phyloP scores from a whole-genome alignment of 345 rosid species.

The Hirschfeldia incana region DNA sequence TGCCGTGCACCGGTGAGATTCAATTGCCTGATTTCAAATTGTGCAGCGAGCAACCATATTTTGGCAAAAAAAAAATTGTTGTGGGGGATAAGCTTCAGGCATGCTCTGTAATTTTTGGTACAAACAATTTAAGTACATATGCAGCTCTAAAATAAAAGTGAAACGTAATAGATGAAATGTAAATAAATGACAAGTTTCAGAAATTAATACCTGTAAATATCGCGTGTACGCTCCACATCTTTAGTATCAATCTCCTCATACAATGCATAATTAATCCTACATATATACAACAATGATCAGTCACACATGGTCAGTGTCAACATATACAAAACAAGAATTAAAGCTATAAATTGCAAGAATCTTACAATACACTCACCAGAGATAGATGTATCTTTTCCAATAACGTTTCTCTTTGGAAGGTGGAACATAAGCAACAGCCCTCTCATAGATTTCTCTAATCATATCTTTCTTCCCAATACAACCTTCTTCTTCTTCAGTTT shows the following conservation, averaged over 20 bases:
- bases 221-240: background rate
- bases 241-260: background rate
- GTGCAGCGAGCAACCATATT: background rate
- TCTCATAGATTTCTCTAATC: background rate
- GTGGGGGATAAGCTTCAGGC: background rate
- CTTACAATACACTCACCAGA: background rate
- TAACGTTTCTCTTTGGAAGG: background rate
- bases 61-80: background rate
- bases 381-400: background rate
- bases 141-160: background rate
- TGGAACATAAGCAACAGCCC: background rate
- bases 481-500: background rate
- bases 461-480: background rate
- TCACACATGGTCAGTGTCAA: background rate
- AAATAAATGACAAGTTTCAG: background rate
- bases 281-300: background rate
- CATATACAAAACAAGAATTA: too few relatives aligned
- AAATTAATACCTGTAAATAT: background rate
- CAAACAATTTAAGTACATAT: too few relatives aligned
- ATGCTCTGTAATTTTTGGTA: background rate
- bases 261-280: background rate
- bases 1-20: background rate
- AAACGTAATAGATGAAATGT: background rate
- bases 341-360: too few relatives aligned
- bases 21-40: background rate